phyloP scores from a whole-genome alignment of 164 flowering plant species.

The Stephania cephalantha region DNA sequence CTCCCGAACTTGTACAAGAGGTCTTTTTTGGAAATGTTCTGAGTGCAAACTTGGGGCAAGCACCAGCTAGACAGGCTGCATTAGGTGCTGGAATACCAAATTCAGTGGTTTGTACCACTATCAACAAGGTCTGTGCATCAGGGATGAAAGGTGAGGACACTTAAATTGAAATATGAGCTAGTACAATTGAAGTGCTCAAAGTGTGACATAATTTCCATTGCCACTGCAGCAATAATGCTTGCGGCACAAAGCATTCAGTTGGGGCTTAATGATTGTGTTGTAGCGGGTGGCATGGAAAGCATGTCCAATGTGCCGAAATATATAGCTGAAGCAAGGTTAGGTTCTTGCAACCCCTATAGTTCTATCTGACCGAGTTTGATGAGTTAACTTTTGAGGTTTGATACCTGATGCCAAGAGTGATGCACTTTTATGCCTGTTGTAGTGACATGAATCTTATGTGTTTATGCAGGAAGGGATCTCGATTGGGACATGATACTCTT shows the following conservation, averaged over 20 bases:
- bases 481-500: constrained; percentile 75
- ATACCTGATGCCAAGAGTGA: background rate
- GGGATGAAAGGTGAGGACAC: constrained; percentile 73
- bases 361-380: background rate
- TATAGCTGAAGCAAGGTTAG: constrained; percentile 67
- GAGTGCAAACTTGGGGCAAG: constrained; percentile 95
- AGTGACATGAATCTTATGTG: background rate
- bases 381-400: background rate
- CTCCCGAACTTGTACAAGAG: constrained; percentile 84
- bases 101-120: constrained; percentile 78
- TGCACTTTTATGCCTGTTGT: background rate
- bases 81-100: constrained; percentile 86
- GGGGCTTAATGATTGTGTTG: constrained; percentile 75
- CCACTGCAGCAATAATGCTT: constrained; percentile 65
- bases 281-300: constrained; percentile 95
- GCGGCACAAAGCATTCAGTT: constrained; percentile 84
- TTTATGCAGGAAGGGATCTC: constrained; percentile 64
- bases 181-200: background rate
- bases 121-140: constrained; percentile 90
- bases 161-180: background rate
- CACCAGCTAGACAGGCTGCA: constrained; percentile 98
- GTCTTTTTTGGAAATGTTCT: constrained; percentile 95
- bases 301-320: constrained; percentile 94
- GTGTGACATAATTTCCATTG: background rate
- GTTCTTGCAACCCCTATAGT: background rate